These are phyloP conservation scores for Pleurotus sapidus DNA, from an alignment of 768 basidiomycete genomes.

Conservation along the genomic window DNA sequence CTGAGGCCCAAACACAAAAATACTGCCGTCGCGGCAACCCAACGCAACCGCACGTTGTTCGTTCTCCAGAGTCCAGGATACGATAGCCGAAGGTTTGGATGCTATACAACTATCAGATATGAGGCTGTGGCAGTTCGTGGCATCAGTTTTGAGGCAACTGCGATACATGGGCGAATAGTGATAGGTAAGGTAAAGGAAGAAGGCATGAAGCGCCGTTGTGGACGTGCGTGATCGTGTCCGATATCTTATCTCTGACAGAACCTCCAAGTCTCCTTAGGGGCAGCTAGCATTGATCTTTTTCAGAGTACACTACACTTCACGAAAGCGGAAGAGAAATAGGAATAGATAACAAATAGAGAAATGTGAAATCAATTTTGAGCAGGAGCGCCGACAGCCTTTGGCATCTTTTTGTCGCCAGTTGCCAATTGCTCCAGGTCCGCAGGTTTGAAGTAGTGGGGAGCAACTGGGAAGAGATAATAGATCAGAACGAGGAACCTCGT, in stretches of 20 bases:
- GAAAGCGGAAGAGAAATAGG: no score
- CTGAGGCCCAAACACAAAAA: constrained; percentile 35
- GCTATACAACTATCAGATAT: not conserved
- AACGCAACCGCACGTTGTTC: constrained; percentile 20
- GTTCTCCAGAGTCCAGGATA: not conserved
- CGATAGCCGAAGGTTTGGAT: not conserved
- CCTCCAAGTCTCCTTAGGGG: no score
- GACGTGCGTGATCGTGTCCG: no score
- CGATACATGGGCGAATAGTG: not conserved
- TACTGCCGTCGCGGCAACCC: constrained; percentile 41
- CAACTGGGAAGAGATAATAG: constrained; percentile 48
- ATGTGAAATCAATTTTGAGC: not conserved
- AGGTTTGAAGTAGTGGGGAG: constrained; percentile 94
- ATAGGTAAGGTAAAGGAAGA: not conserved
- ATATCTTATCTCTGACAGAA: no score
- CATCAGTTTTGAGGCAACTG: not conserved
- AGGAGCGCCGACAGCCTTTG: constrained; percentile 63
- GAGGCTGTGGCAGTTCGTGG: not conserved
- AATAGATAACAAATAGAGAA: no score
- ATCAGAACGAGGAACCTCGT: not conserved
- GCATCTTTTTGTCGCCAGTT: constrained; percentile 90
- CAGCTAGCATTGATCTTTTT: no score
- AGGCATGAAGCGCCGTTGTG: not conserved
- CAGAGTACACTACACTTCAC: no score
- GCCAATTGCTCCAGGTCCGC: constrained; percentile 80